Conservation (phyloP, 192 early-diverging fungal genomes). For the Rhizoclosmatium sp. region DNA sequence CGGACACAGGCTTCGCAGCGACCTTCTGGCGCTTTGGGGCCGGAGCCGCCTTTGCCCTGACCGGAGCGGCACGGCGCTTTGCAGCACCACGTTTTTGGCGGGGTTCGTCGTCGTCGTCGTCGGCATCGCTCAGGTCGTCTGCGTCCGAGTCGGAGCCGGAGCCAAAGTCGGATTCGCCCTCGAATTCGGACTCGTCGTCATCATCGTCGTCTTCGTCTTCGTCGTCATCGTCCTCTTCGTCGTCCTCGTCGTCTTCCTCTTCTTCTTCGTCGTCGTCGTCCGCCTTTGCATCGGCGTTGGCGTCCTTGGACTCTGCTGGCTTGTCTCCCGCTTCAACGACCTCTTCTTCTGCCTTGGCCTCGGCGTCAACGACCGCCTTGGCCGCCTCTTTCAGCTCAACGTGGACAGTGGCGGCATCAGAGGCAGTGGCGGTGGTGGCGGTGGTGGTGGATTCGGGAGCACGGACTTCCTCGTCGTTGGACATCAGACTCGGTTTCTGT, state of each 20-base stretch:
- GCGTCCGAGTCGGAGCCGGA: neutral
- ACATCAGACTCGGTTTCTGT: too few species aligned
- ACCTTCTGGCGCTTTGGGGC: neutral
- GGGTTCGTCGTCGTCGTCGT: neutral
- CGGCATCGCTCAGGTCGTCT: neutral
- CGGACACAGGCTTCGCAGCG: neutral
- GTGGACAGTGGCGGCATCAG: too few species aligned
- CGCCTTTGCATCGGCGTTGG: neutral
- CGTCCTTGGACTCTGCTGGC: neutral
- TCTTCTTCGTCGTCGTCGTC: slow-evolving; percentile 12
- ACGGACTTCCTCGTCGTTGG: too few species aligned
- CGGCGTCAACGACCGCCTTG: neutral
- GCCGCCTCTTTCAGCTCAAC: neutral
- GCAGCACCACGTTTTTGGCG: neutral
- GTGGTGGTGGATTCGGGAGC: too few species aligned
- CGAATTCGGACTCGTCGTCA: neutral
- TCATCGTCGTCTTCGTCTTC: neutral
- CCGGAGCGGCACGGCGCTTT: neutral
- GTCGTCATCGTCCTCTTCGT: neutral
- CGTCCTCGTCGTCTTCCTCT: neutral
- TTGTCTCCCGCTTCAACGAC: neutral
- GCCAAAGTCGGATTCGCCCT: neutral
- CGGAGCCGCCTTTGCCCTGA: neutral
- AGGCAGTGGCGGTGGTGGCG: too few species aligned
- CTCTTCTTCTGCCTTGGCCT: neutral